Conservation (phyloP, 1,284 basidiomycete species). For the Puccinia polysora region DNA sequence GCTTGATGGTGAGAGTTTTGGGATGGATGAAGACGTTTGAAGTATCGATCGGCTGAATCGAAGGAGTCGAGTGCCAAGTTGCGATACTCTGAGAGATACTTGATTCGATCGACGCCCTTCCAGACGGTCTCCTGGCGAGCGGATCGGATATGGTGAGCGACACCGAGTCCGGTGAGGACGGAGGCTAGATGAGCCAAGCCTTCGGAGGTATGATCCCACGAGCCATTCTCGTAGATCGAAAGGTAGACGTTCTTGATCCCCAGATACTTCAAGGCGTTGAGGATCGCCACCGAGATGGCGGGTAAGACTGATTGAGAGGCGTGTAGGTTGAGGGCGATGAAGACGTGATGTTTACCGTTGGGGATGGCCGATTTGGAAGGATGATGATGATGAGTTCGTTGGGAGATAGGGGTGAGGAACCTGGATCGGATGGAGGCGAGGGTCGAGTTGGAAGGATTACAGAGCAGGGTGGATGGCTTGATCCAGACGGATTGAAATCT, state of each 20-base stretch:
- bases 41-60: not conserved
- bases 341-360: not conserved
- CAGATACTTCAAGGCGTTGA: not conserved
- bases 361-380: not conserved
- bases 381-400: not conserved
- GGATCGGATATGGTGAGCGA: not conserved
- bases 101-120: slow-evolving; percentile 15
- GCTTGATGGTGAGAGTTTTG: too few relatives aligned
- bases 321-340: slow-evolving; percentile 22
- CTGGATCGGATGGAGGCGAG: not conserved
- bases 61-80: not conserved
- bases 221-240: slow-evolving; percentile 24
- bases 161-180: slow-evolving; percentile 7
- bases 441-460: not conserved
- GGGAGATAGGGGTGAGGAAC: not conserved
- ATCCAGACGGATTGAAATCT: slow-evolving; percentile 9
- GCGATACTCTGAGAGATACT: slow-evolving; percentile 5
- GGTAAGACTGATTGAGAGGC: not conserved
- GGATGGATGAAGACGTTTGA: too few relatives aligned
- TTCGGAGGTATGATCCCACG: slow-evolving; percentile 19
- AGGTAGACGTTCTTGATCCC: slow-evolving; percentile 4
- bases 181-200: slow-evolving; percentile 4
- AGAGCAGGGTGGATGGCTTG: slow-evolving; percentile 8
- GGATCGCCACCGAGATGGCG: not conserved
- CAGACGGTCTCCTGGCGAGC: slow-evolving; percentile 9